phyloP scores from a whole-genome alignment of 495 filamentous ascomycete species.

The Xylaria longipes region DNA sequence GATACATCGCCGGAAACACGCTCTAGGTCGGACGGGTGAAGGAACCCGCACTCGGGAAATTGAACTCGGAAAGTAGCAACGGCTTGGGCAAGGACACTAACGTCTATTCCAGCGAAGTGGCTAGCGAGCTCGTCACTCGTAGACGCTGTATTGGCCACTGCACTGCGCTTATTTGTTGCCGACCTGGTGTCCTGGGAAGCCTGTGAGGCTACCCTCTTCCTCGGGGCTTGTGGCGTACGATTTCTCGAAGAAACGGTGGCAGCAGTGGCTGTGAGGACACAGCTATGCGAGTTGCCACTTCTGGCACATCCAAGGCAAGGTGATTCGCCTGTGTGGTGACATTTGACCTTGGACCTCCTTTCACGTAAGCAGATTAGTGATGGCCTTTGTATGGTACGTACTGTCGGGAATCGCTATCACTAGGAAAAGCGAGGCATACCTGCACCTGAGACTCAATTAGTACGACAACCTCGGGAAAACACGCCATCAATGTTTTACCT shows the following conservation, averaged over 20 bases:
- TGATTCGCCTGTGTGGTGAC: slow-evolving; percentile 13
- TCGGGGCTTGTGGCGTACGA: not conserved
- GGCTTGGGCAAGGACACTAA: slow-evolving; percentile 7
- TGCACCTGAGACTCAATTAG: slow-evolving; percentile 13
- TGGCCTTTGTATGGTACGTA: not conserved
- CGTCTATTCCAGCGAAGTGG: slow-evolving; percentile 15
- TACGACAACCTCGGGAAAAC: slow-evolving; percentile 18
- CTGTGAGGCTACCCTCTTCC: not conserved
- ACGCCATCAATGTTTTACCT: slow-evolving; percentile 1
- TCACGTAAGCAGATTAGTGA: not conserved
- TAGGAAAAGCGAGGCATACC: slow-evolving; percentile 14
- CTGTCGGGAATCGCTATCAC: not conserved
- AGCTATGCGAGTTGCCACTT: slow-evolving; percentile 10
- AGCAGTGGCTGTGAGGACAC: slow-evolving; percentile 14
- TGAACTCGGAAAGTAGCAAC: slow-evolving; percentile 17
- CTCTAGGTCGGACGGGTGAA: slow-evolving; percentile 15
- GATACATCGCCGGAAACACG: slow-evolving; percentile 1
- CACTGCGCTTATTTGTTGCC: not conserved
- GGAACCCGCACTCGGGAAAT: slow-evolving; percentile 24
- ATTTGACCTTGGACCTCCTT: slow-evolving; percentile 25
- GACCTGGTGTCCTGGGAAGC: not conserved
- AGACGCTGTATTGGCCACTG: not conserved
- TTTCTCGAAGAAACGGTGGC: not conserved
- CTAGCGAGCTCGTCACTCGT: slow-evolving; percentile 17
- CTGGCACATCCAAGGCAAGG: slow-evolving; percentile 21